Evolutionary conservation across 805 yeast genomes (phyloP).

Genomic region (Zygotorulaspora sp.): DNA sequence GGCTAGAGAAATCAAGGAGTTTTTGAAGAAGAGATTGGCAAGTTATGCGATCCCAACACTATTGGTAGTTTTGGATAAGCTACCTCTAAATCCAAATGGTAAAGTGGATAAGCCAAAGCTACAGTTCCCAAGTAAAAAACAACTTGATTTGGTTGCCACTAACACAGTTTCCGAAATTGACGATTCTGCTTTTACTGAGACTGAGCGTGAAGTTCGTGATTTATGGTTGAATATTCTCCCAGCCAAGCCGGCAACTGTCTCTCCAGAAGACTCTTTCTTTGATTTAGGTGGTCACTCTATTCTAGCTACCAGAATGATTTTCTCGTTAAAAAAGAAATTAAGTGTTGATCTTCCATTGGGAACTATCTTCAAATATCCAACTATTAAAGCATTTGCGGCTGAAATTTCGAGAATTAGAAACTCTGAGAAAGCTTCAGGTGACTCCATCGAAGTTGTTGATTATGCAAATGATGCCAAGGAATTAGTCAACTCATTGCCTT

Average conservation of each 20-base stretch:
- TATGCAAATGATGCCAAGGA: conserved; percentile 74
- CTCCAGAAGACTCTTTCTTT: conserved; percentile 83
- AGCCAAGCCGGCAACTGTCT: conserved; percentile 69
- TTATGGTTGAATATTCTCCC: conserved; percentile 87
- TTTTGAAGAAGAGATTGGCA: conserved; percentile 84
- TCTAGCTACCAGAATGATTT: conserved; percentile 94
- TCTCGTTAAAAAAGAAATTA: conserved; percentile 75
- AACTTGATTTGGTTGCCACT: conserved; percentile 68
- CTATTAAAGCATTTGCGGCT: conserved; percentile 70
- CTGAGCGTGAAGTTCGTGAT: conserved; percentile 67
- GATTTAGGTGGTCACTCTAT: conserved; percentile 98
- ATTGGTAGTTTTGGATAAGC: conserved; percentile 76
- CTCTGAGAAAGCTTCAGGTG: conserved; percentile 37
- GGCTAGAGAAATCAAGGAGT: conserved; percentile 74
- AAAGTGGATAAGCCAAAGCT: conserved; percentile 95
- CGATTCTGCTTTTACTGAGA: conserved; percentile 53
- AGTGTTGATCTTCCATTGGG: conserved; percentile 84
- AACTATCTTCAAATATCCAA: conserved; percentile 83
- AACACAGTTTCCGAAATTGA: conserved; percentile 41
- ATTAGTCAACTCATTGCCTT: conserved; percentile 40
- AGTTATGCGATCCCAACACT: conserved; percentile 90
- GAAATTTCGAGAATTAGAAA: conserved; percentile 58
- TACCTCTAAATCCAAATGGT: conserved; percentile 97
- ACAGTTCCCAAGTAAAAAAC: conserved; percentile 90
- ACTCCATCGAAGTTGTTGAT: conserved; percentile 31